These are phyloP conservation scores for Xylaria digitata DNA, from an alignment of 2,329 filamentous ascomycete genomes.

Conservation along the genomic window DNA sequence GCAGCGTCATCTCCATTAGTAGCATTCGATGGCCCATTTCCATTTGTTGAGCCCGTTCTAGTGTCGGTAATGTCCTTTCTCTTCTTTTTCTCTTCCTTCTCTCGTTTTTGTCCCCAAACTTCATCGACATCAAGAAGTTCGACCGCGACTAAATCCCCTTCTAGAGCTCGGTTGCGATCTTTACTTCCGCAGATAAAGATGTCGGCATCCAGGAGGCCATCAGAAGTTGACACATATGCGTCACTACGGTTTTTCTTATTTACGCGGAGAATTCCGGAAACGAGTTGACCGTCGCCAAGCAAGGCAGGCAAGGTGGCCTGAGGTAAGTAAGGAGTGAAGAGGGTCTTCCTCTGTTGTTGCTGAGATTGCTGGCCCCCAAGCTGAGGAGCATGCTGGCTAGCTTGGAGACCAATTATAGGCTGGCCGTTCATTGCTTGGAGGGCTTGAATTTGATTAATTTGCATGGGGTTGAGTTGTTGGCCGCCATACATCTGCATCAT, in stretches of 20 bases:
- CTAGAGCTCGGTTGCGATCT: slow-evolving; percentile 94
- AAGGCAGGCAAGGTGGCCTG: slow-evolving; percentile 93
- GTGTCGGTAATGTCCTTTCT: slow-evolving; percentile 98
- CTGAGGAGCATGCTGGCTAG: slow-evolving; percentile 78
- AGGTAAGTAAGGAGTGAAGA: slow-evolving; percentile 97
- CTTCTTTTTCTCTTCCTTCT: slow-evolving; percentile 99
- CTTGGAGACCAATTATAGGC: slow-evolving; percentile 73
- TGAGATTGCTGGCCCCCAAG: slow-evolving; percentile 75
- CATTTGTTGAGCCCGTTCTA: slow-evolving; percentile 79
- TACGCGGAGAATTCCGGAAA: slow-evolving; percentile 94
- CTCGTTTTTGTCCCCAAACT: slow-evolving; percentile 97
- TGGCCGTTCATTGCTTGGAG: slow-evolving; percentile 88
- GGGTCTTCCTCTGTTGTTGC: slow-evolving; percentile 94
- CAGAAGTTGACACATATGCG: slow-evolving; percentile 94
- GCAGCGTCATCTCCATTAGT: slow-evolving; percentile 71
- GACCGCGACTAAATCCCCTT: slow-evolving; percentile 94
- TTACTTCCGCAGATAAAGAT: slow-evolving; percentile 99
- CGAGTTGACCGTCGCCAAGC: slow-evolving; percentile 89
- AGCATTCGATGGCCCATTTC: slow-evolving; percentile 71
- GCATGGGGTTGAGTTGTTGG: slow-evolving; percentile 89
- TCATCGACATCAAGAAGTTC: slow-evolving; percentile 98
- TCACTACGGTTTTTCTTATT: slow-evolving; percentile 99
- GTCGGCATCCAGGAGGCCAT: slow-evolving; percentile 89
- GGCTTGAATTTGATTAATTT: slow-evolving; percentile 90
- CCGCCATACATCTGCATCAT: slow-evolving; percentile 85